A percentile compares a stretch with the other conserved stretches of the same genome.
Conservation (phyloP, 495 filamentous ascomycete species). For the Wilcoxina mikolae region DNA sequence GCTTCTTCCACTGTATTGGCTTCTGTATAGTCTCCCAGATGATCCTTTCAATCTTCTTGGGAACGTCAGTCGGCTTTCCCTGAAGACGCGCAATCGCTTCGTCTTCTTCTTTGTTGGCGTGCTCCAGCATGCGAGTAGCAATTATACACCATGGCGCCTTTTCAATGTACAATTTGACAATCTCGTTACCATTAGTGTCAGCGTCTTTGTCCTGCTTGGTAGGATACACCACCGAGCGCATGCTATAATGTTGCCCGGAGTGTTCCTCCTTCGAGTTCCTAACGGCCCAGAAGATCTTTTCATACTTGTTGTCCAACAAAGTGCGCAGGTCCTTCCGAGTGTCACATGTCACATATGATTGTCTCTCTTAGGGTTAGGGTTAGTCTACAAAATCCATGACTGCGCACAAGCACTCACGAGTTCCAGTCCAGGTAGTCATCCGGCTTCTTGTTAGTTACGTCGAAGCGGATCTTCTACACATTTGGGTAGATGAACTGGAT, state of each 20-base stretch:
- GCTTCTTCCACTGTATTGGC: conserved; percentile 2
- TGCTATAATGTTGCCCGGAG: neutral
- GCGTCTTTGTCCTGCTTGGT: neutral
- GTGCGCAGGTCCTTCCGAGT: too few relatives aligned
- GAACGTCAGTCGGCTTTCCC: too few relatives aligned
- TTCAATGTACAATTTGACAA: neutral
- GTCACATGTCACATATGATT: too few relatives aligned
- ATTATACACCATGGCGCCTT: neutral
- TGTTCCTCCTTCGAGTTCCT: neutral
- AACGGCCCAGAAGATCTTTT: neutral
- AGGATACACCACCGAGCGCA: neutral
- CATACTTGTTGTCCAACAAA: neutral
- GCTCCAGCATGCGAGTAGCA: too few relatives aligned
- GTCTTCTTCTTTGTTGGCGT: too few relatives aligned
- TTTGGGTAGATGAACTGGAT: neutral
- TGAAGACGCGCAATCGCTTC: too few relatives aligned
- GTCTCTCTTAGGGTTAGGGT: too few relatives aligned
- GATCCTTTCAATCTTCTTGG: neutral
- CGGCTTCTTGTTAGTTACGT: neutral
- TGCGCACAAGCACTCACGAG: too few relatives aligned
- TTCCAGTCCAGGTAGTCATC: neutral
- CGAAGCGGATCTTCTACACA: neutral
- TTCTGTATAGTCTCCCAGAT: conserved; percentile 6
- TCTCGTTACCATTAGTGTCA: neutral
- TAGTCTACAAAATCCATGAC: too few relatives aligned